Percentiles rank a stretch among this genome's conserved stretches.
Evolutionary conservation across 495 filamentous ascomycete genomes (phyloP).

Genomic region (Neurospora sp.): DNA sequence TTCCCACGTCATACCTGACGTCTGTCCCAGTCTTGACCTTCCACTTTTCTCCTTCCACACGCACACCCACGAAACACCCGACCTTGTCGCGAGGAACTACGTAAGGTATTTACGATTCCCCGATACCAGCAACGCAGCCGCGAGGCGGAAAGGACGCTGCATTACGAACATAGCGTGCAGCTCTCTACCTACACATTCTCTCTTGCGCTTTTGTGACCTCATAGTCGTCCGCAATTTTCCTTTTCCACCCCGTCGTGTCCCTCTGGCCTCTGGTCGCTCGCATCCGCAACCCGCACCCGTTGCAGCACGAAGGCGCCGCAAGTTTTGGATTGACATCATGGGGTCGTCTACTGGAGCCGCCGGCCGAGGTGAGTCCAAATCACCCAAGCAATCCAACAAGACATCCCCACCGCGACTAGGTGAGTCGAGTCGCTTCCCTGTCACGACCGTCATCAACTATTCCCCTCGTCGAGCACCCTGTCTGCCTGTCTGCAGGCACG

Average conservation of each 20-base stretch:
- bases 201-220: slow-evolving; percentile 22
- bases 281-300: neutral
- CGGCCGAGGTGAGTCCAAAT: slow-evolving; percentile 27
- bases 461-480: neutral
- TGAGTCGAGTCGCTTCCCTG: slow-evolving; percentile 13
- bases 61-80: slow-evolving; percentile 6
- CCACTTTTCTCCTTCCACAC: slow-evolving; percentile 14
- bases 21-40: slow-evolving; percentile 23
- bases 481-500: neutral
- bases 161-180: slow-evolving; percentile 12
- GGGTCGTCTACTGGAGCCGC: slow-evolving; percentile 24
- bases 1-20: slow-evolving; percentile 34
- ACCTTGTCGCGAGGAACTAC: slow-evolving; percentile 12
- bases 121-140: slow-evolving; percentile 8
- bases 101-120: slow-evolving; percentile 16
- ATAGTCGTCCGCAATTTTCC: slow-evolving; percentile 15
- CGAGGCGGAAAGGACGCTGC: slow-evolving; percentile 14
- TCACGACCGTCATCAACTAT: slow-evolving; percentile 2
- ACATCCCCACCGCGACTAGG: slow-evolving; percentile 24
- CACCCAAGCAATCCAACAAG: slow-evolving; percentile 25
- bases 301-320: slow-evolving; percentile 19
- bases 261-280: neutral
- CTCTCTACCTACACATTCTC: slow-evolving; percentile 14
- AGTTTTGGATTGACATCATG: slow-evolving; percentile 33
- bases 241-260: slow-evolving; percentile 2